These are phyloP conservation scores for Ecytonucleospora hepatopenaei DNA, from an alignment of 371 early-diverging fungal species.

Conservation along the genomic window DNA sequence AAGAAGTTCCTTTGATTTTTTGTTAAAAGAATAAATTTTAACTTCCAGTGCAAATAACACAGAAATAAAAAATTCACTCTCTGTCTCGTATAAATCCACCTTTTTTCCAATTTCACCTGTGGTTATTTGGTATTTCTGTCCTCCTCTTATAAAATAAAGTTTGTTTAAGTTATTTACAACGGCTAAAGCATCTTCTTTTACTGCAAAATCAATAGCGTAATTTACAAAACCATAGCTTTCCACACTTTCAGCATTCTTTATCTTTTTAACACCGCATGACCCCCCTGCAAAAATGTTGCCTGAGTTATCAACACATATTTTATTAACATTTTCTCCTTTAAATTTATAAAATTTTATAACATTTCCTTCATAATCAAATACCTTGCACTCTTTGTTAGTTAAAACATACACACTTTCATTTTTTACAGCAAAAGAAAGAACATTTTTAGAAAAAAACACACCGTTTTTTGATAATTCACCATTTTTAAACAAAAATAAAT, in stretches of 20 bases:
- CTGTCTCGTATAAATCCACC: neutral
- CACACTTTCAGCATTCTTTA: neutral
- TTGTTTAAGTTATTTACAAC: constrained; percentile 13
- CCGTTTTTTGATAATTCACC: neutral
- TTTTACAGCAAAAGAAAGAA: neutral
- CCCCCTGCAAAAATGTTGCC: neutral
- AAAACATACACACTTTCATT: neutral
- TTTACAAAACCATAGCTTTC: neutral
- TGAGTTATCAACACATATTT: neutral
- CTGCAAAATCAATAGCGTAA: constrained; percentile 12
- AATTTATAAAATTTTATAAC: neutral
- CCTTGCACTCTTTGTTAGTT: neutral
- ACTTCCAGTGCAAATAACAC: constrained; percentile 2
- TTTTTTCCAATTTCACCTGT: constrained; percentile 4
- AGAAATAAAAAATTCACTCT: constrained; percentile 6
- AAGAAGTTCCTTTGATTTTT: neutral
- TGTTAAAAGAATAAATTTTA: constrained; percentile 1
- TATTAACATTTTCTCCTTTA: neutral
- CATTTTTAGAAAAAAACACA: too few relatives aligned
- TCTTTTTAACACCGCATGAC: neutral
- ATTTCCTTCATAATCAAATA: neutral
- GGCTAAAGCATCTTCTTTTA: neutral
- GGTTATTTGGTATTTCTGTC: neutral
- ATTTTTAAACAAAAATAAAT: neutral
- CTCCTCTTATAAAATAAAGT: neutral